Evolutionary conservation across 169 alveolate species (phyloP), one percentile per base, ranked within the genome.

Genomic region (Neospora caninum): DNA sequence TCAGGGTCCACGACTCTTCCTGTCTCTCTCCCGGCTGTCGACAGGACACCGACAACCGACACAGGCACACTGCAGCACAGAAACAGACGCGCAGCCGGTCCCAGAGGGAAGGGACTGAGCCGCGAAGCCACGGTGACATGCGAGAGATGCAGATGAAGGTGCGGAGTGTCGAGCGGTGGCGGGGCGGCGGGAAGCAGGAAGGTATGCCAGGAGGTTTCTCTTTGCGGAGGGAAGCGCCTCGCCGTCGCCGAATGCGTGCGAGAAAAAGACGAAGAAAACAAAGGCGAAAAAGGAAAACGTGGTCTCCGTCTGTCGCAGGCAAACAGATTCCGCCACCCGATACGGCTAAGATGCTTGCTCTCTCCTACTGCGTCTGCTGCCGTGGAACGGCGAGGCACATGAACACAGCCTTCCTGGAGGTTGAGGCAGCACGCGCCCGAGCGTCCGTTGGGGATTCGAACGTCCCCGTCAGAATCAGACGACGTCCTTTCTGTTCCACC

Each of bases 61-160:
- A 78, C 86, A 78, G 86, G 86, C 27, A 78, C 45, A 43, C 86
- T 78, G 86, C 45, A 78, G 86, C 86, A 78, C 43, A 78, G 43
- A 13, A 78, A 4, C 49, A 78, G n/a, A 10, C 86, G 73, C 73
- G 73, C n/a, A 9, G 73, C 16, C n/a, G 25, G 73, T 22, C 31
- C 31, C 73, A 64, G 4, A n/a, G n/a, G n/a, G 34, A 4, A 16
- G 73, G 31, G 25, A 64, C 73, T 64, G n/a, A 64, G 73, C 20
- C 31, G 73, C 4, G 25, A 27, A 13, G 73, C 25, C 16, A 64
- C 73, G 1, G 73, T 22, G 20, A 64, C 25, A 27, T 64, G 73
- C 7, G 73, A 64, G 73, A 64, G 25, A 22, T 22, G n/a, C 73
- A 64, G 25, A 64, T 64, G 25, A 6, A 64, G 73, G 73, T 64